Percentiles rank a stretch among this genome's conserved stretches.
phyloP scores from a whole-genome alignment of 2,329 filamentous ascomycete genomes.

The Zelopaecilomyces penicillatus region DNA sequence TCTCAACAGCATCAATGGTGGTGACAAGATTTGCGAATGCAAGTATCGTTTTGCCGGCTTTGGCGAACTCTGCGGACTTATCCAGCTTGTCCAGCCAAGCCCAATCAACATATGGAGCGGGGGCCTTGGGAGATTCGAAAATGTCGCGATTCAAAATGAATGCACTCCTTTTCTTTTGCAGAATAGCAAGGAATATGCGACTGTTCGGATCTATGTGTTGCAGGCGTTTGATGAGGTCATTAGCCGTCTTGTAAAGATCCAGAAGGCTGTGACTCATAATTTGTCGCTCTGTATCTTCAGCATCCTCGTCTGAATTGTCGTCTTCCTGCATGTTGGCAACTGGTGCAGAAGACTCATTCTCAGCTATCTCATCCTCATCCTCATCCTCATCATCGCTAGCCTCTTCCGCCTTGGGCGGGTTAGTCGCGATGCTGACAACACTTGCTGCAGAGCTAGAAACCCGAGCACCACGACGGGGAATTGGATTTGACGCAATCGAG shows the following conservation, averaged over 20 bases:
- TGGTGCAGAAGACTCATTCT: not conserved
- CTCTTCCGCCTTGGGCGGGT: slow-evolving; percentile 15
- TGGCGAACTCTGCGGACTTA: not conserved
- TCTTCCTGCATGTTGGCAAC: not conserved
- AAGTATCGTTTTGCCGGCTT: slow-evolving; percentile 12
- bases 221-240: slow-evolving; percentile 20
- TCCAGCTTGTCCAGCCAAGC: slow-evolving; percentile 7
- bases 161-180: slow-evolving; percentile 18
- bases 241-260: slow-evolving; percentile 18
- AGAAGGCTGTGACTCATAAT: slow-evolving; percentile 18
- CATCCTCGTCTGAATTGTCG: slow-evolving; percentile 1
- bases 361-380: slow-evolving; percentile 5
- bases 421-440: slow-evolving; percentile 11
- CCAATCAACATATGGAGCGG: slow-evolving; percentile 21
- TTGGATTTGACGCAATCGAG: slow-evolving; percentile 8
- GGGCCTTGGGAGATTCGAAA: slow-evolving; percentile 14
- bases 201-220: slow-evolving; percentile 10
- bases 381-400: slow-evolving; percentile 9
- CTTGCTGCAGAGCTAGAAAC: slow-evolving; percentile 4
- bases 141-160: slow-evolving; percentile 18
- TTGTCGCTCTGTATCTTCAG: slow-evolving; percentile 12
- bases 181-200: slow-evolving; percentile 14
- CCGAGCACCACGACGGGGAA: slow-evolving; percentile 18
- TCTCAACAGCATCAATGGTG: slow-evolving; percentile 21
- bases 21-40: slow-evolving; percentile 28